These are phyloP conservation scores for Pseudevernia furfuracea DNA, from an alignment of 495 filamentous ascomycete species.

Conservation along the genomic window DNA sequence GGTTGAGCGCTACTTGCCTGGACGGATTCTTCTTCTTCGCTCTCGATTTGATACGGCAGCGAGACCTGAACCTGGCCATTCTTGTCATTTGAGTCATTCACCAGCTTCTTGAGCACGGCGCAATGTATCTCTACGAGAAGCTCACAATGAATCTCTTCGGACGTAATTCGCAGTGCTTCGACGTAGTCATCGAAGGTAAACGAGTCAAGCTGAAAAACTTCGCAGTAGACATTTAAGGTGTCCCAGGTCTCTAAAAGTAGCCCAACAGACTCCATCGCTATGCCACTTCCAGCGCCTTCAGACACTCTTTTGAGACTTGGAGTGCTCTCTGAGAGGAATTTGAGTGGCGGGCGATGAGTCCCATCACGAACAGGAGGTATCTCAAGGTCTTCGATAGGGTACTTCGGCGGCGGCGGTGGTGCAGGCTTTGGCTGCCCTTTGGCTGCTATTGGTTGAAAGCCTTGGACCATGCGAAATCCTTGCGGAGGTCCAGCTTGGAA, in stretches of 20 bases:
- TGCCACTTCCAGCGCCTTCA: slow-evolving; percentile 34
- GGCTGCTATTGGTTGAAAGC: slow-evolving; percentile 30
- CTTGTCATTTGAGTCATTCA: slow-evolving; percentile 59
- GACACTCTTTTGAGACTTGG: slow-evolving; percentile 31
- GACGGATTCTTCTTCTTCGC: slow-evolving; percentile 46
- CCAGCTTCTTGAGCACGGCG: slow-evolving; percentile 77
- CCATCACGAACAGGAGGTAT: slow-evolving; percentile 54
- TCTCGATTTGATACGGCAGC: slow-evolving; percentile 66
- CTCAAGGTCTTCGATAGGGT: slow-evolving; percentile 91
- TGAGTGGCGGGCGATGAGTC: slow-evolving; percentile 60
- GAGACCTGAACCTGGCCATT: slow-evolving; percentile 72
- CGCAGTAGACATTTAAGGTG: slow-evolving; percentile 90
- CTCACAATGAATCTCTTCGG: slow-evolving; percentile 72
- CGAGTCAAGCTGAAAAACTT: slow-evolving; percentile 85
- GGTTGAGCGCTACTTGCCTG: slow-evolving; percentile 44
- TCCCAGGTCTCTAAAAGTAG: slow-evolving; percentile 85
- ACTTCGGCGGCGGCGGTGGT: slow-evolving; percentile 75
- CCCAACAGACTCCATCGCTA: slow-evolving; percentile 73
- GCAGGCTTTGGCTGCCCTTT: slow-evolving; percentile 42
- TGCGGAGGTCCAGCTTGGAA: slow-evolving; percentile 17
- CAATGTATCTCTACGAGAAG: slow-evolving; percentile 89
- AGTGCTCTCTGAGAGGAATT: slow-evolving; percentile 61
- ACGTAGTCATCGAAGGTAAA: slow-evolving; percentile 97
- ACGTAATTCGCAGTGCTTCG: slow-evolving; percentile 74
- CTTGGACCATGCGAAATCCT: slow-evolving; percentile 25